These are phyloP conservation scores for Aphanomyces astaci DNA, from an alignment of 352 stramenopile species.

Conservation along the genomic window DNA sequence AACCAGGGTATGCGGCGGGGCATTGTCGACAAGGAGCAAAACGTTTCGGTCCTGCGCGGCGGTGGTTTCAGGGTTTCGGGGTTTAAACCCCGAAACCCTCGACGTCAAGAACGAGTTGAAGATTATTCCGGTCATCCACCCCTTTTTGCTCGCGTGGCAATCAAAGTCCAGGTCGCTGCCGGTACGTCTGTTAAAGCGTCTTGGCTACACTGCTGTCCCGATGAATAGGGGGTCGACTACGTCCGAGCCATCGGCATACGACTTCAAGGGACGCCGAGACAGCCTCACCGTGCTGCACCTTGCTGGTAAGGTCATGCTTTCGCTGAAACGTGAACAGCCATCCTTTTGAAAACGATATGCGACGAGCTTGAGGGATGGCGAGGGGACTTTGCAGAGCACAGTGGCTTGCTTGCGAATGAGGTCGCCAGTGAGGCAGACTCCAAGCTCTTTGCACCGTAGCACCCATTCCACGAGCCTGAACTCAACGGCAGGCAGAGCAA, in stretches of 20 bases:
- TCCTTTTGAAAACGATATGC: neutral
- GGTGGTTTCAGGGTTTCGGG: too few relatives aligned
- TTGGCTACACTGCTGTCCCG: neutral
- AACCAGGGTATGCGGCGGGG: too few relatives aligned
- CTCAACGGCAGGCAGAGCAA: neutral
- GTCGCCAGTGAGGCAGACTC: neutral
- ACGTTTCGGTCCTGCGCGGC: too few relatives aligned
- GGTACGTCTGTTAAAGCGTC: neutral
- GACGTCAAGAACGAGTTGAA: neutral
- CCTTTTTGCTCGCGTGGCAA: neutral
- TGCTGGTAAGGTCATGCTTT: conserved; percentile 16
- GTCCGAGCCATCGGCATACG: neutral
- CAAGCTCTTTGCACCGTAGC: neutral
- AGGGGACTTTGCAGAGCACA: neutral
- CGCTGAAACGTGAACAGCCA: conserved; percentile 22
- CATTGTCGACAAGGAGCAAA: too few relatives aligned
- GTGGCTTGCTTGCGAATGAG: neutral
- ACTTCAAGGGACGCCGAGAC: conserved; percentile 3
- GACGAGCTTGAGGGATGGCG: neutral
- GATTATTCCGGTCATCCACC: neutral
- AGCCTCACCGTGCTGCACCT: too few relatives aligned
- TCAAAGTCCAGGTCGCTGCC: neutral
- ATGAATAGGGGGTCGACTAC: neutral
- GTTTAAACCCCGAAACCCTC: too few relatives aligned
- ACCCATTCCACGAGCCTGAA: neutral